Conservation (phyloP, 345 rosid genomes). For the Citrus unshiu region DNA sequence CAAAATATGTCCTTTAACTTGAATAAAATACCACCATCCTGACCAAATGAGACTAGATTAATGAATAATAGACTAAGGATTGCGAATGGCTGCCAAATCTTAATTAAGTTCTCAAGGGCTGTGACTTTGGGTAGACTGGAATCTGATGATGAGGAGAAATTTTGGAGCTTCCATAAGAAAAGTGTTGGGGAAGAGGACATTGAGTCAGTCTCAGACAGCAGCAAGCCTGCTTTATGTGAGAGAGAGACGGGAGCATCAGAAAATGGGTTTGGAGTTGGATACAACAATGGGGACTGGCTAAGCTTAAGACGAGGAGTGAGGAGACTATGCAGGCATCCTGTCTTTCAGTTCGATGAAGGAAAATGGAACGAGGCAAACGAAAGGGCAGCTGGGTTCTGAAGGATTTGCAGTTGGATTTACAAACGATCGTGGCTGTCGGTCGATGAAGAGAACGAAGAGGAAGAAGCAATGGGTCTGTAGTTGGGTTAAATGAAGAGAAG, state of each 20-base stretch:
- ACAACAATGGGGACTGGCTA: slow-evolving; percentile 36
- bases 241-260: slow-evolving; percentile 21
- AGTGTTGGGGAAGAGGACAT: slow-evolving; percentile 34
- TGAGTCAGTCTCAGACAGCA: slow-evolving; percentile 25
- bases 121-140: slow-evolving; percentile 46
- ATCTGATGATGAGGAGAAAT: slow-evolving; percentile 34
- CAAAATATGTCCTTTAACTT: too few species aligned
- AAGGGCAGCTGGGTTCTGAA: too few species aligned
- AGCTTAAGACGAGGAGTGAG: slow-evolving; percentile 48
- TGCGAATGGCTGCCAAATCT: too few species aligned
- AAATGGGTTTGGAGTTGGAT: slow-evolving; percentile 24
- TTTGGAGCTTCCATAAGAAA: slow-evolving; percentile 33
- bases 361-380: too few species aligned
- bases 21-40: too few species aligned
- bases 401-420: too few species aligned
- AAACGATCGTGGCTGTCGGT: too few species aligned
- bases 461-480: too few species aligned
- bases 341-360: slow-evolving; percentile 39
- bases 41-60: too few species aligned
- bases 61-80: too few species aligned
- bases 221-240: slow-evolving; percentile 12
- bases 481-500: too few species aligned
- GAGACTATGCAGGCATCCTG: slow-evolving; percentile 63
- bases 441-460: too few species aligned
- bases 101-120: slow-evolving; percentile 34